phyloP scores from a whole-genome alignment of 2,329 filamentous ascomycete species.

The Colletotrichum sp. region DNA sequence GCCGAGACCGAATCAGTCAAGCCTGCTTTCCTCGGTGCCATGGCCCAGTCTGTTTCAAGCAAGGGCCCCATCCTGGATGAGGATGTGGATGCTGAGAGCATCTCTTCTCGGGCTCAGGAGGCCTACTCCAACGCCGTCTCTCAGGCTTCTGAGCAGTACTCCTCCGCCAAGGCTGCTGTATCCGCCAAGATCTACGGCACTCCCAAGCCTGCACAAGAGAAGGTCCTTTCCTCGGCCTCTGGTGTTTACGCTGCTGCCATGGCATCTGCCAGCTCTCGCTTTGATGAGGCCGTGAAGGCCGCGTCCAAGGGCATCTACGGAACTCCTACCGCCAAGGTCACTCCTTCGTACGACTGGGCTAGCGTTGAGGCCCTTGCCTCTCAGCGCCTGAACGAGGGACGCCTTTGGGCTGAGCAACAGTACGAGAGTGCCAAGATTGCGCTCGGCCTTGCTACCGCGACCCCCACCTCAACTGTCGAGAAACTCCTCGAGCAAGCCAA shows the following conservation, averaged over 20 bases:
- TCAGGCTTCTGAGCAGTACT: conserved; percentile 71
- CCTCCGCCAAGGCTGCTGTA: conserved; percentile 69
- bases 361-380: conserved; percentile 69
- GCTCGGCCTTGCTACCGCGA: conserved; percentile 66
- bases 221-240: conserved; percentile 72
- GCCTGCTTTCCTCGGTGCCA: conserved; percentile 54
- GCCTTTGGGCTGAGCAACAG: conserved; percentile 72
- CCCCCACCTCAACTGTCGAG: conserved; percentile 56
- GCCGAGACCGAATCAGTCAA: conserved; percentile 42
- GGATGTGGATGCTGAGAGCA: conserved; percentile 40
- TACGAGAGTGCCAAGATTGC: conserved; percentile 72
- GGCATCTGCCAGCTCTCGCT: conserved; percentile 62
- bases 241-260: conserved; percentile 71
- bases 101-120: conserved; percentile 52
- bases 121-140: conserved; percentile 70
- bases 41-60: conserved; percentile 53
- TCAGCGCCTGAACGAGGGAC: conserved; percentile 71
- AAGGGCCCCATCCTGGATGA: conserved; percentile 56
- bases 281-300: conserved; percentile 59
- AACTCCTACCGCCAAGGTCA: conserved; percentile 47
- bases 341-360: conserved; percentile 50
- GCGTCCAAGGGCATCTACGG: conserved; percentile 56
- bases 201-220: conserved; percentile 63
- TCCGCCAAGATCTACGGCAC: conserved; percentile 72
- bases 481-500: conserved; percentile 67